These are phyloP conservation scores for Sphagnum contortum DNA, from an alignment of 225 moss, liverwort and hornwort species.

Conservation along the genomic window DNA sequence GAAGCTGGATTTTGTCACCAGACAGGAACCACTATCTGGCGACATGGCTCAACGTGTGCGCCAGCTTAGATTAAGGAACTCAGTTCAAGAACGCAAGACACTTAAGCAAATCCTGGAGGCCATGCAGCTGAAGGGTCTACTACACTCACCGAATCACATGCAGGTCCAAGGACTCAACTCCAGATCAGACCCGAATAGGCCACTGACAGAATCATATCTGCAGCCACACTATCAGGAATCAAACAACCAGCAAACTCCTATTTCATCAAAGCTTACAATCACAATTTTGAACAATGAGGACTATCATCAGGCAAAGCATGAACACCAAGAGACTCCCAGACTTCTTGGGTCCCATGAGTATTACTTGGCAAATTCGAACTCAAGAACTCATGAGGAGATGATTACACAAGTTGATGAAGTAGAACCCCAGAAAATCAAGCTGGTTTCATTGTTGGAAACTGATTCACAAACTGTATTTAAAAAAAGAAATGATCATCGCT, in stretches of 20 bases:
- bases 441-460: not conserved
- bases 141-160: conserved; percentile 9
- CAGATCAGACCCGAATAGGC: too few species aligned
- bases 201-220: too few species aligned
- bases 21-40: conserved; percentile 12
- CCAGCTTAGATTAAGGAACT: conserved; percentile 21
- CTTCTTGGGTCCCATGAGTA: conserved; percentile 4
- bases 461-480: not conserved
- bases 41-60: conserved; percentile 16
- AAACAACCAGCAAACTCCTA: not conserved
- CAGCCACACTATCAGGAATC: conserved; percentile 7
- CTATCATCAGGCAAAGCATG: not conserved
- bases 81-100: conserved; percentile 14
- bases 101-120: conserved; percentile 27
- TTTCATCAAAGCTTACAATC: not conserved
- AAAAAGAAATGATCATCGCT: not conserved
- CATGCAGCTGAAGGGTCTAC: conserved; percentile 22
- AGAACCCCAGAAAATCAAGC: not conserved
- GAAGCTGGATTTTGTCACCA: conserved; percentile 2
- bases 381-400: conserved; percentile 9
- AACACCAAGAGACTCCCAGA: conserved; percentile 13
- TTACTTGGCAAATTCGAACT: not conserved
- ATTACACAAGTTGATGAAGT: not conserved
- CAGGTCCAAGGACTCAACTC: conserved; percentile 8
- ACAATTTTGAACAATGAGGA: not conserved